Conservation (phyloP, 768 basidiomycete species). For the Boletus bicolor region DNA sequence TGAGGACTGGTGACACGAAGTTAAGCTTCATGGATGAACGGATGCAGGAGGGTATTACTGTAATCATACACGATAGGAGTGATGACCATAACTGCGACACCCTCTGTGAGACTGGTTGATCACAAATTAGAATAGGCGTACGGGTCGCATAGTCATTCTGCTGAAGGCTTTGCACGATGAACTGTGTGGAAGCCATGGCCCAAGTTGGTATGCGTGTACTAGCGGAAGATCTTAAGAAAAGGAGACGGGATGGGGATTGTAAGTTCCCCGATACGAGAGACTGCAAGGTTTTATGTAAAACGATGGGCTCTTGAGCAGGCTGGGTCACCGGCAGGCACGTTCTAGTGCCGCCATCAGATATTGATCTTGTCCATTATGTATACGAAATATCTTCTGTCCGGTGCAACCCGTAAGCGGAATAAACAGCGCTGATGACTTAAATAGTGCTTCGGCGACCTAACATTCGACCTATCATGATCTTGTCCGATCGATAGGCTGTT, state of each 20-base stretch:
- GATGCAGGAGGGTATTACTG: not conserved
- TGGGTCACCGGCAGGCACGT: not conserved
- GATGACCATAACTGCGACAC: not conserved
- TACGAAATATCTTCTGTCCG: no score
- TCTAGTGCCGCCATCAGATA: not conserved
- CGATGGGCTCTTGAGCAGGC: not conserved
- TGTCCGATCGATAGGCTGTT: no score
- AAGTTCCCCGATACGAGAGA: not conserved
- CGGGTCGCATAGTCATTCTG: not conserved
- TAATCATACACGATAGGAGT: conserved; percentile 2
- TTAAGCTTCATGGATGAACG: not conserved
- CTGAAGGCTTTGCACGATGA: not conserved
- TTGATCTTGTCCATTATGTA: not conserved
- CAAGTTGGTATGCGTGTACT: not conserved
- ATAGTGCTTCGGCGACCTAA: no score
- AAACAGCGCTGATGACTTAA: no score
- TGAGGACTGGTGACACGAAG: not conserved
- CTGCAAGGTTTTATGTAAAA: not conserved
- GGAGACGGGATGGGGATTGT: not conserved
- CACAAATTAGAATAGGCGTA: not conserved
- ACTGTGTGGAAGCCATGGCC: not conserved
- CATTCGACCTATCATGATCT: no score
- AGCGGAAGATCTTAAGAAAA: not conserved
- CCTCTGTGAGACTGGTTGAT: not conserved
- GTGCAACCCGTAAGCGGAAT: no score